Conservation (phyloP, 345 rosid genomes). For the Rhizophora apiculata region DNA sequence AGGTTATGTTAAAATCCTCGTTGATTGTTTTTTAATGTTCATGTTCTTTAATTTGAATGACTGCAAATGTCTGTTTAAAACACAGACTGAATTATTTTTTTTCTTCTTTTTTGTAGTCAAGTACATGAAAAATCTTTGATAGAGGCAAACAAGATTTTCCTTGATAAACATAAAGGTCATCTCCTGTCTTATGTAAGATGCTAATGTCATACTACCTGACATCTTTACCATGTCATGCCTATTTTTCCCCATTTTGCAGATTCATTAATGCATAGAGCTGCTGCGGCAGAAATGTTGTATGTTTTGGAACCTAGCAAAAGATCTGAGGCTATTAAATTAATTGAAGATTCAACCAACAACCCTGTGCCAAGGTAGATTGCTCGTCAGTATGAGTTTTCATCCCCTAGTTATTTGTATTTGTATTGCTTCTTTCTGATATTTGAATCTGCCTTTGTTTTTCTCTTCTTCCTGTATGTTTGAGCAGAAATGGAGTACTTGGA, state of each 20-base stretch:
- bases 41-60: not conserved
- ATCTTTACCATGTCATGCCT: not conserved
- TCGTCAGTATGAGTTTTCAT: not conserved
- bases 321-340: constrained; percentile 62
- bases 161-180: constrained; percentile 68
- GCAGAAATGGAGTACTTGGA: constrained; percentile 66
- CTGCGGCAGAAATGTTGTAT: constrained; percentile 79
- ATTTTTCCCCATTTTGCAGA: constrained; percentile 37
- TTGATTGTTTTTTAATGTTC: not conserved
- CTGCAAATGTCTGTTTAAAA: not conserved
- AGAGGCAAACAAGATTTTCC: constrained; percentile 75
- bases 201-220: not conserved
- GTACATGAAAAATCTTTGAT: constrained; percentile 69
- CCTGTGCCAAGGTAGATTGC: constrained; percentile 48
- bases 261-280: constrained; percentile 93
- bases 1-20: constrained; percentile 40
- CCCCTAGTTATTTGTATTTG: not conserved
- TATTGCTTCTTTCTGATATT: not conserved
- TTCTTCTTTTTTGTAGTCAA: constrained; percentile 48
- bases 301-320: constrained; percentile 66
- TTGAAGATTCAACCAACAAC: constrained; percentile 71
- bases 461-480: not conserved
- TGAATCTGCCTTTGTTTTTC: constrained; percentile 8
- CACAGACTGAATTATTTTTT: not conserved
- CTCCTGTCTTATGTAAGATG: constrained; percentile 10